Conservation (phyloP, 148 eudicot genomes). For the Pouteria glomerata region DNA sequence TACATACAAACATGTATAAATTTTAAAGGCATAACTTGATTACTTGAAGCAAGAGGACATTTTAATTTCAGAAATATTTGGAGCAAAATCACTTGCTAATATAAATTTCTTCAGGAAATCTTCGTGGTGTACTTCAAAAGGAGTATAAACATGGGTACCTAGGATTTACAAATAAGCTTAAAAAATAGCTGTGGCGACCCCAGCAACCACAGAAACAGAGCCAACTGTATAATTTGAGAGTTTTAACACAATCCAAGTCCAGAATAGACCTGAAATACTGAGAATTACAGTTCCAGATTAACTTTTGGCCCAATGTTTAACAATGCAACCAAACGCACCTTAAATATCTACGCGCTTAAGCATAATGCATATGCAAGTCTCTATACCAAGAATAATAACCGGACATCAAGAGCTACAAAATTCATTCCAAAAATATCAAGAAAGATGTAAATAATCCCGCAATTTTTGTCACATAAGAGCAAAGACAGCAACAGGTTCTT, state of each 20-base stretch:
- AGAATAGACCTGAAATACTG: no score
- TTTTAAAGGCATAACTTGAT: background rate
- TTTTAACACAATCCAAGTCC: background rate
- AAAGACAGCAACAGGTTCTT: background rate
- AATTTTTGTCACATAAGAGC: background rate
- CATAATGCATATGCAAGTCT: background rate
- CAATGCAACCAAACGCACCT: background rate
- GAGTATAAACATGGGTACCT: background rate
- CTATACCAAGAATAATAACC: background rate
- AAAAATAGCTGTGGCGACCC: background rate
- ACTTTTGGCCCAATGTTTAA: background rate
- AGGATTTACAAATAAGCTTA: background rate
- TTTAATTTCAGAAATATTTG: background rate
- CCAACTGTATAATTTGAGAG: background rate
- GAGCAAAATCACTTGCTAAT: background rate
- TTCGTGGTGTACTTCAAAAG: background rate
- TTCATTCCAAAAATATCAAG: background rate
- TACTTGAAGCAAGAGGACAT: background rate
- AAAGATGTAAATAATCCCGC: background rate
- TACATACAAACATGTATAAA: background rate
- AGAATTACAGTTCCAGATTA: background rate
- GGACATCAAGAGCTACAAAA: no score
- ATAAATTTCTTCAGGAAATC: background rate
- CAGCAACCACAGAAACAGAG: background rate
- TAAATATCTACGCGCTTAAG: background rate